Evolutionary conservation across 176 grass and related monocot genomes (phyloP), one percentile per base, ranked within the genome.

Genomic region (Melocanna baccifera): DNA sequence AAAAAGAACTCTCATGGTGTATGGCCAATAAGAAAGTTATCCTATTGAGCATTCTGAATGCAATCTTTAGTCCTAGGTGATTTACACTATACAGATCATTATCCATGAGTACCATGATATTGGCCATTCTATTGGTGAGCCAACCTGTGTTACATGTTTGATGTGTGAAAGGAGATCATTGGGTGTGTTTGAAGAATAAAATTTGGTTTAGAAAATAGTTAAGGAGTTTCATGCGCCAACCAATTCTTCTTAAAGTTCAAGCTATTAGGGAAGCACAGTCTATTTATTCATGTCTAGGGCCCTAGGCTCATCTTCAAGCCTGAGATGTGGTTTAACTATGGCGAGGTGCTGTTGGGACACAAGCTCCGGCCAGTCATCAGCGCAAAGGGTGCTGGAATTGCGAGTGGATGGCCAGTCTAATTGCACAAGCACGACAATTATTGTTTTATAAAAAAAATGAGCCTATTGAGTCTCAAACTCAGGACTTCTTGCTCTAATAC

Each of bases 281-380:
- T 53, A 41, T 42, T 81, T 69, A 81, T 81, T 48, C 26, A 79
- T 37, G 11, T 36, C 34, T 36, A n/a, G n/a, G n/a, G n/a, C n/a
- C n/a, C n/a, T 41, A 81, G 36, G 23, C 36, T 81, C 66, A 30
- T 81, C 66, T 79, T 32, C n/a, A 58, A 32, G 34, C 48, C 34
- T 69, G 42, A 26, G 22, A 67, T 69, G 9, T 73, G 30, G 13
- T 39, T 53, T 61, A 62, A 29, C 40, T 79, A 71, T 71, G 22
- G 19, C 46, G 9, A 57, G 14, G 67, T 79, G 14, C 46, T 14
- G 13, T 42, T 80, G 32, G 56, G 25, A 56, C 16, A 15, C 22
- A 65, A 37, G 14, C 36, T 15, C 37, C 29, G 32, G 5, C 20
- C 20, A 37, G 62, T 59, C 39, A 59, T 16, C n/a, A 61, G 40